phyloP scores from a whole-genome alignment of 371 early-diverging fungal species.

The Mucor sp. region DNA sequence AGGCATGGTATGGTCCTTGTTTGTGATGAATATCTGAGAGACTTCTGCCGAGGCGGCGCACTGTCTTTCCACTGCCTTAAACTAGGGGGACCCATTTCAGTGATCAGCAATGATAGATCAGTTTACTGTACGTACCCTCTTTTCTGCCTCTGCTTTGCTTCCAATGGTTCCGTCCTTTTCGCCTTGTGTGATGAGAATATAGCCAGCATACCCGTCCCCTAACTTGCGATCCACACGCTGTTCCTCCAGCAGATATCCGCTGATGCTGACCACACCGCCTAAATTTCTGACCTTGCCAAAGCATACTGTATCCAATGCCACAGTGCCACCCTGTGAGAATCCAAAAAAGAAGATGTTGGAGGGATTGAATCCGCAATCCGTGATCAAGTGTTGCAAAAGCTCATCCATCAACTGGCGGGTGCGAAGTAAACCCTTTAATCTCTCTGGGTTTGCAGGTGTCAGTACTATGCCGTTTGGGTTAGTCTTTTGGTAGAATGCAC shows the following conservation, averaged over 20 bases:
- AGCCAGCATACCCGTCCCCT: constrained; percentile 42
- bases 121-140: constrained; percentile 28
- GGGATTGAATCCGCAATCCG: constrained; percentile 46
- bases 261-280: constrained; percentile 57
- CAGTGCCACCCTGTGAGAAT: constrained; percentile 74
- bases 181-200: constrained; percentile 57
- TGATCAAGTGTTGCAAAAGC: constrained; percentile 44
- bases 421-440: constrained; percentile 41
- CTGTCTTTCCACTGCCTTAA: constrained; percentile 31
- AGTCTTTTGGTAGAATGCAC: not conserved
- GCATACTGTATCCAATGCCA: constrained; percentile 65
- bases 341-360: constrained; percentile 68
- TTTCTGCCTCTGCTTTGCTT: constrained; percentile 38
- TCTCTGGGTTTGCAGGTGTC: constrained; percentile 46
- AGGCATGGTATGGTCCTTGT: constrained; percentile 58
- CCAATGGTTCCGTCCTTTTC: constrained; percentile 51
- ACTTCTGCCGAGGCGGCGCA: constrained; percentile 38
- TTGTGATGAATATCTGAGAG: constrained; percentile 41
- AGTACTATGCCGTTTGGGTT: constrained; percentile 34
- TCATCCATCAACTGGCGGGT: constrained; percentile 40
- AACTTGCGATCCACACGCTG: constrained; percentile 25
- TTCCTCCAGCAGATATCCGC: constrained; percentile 61
- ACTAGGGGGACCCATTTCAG: constrained; percentile 13
- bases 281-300: constrained; percentile 48
- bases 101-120: not conserved